phyloP scores from a whole-genome alignment of 2,329 filamentous ascomycete genomes.

The Triangularia verruculosa region DNA sequence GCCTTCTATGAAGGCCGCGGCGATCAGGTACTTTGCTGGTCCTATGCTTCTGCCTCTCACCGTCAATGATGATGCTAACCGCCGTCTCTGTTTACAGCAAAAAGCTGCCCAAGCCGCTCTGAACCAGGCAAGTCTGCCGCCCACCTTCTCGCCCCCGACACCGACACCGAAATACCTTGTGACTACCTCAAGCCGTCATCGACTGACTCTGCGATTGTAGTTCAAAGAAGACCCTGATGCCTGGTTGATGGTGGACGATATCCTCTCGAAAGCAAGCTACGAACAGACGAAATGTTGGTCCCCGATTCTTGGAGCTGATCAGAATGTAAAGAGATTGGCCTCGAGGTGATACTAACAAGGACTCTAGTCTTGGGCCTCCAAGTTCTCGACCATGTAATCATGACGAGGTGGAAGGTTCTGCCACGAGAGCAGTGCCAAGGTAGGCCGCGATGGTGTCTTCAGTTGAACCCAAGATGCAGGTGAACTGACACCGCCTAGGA shows the following conservation, averaged over 20 bases:
- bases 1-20: slow-evolving; percentile 97
- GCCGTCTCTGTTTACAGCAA: slow-evolving; percentile 62
- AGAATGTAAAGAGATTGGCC: background rate
- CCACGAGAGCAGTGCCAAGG: slow-evolving; percentile 95
- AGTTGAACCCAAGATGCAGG: background rate
- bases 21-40: slow-evolving; percentile 70
- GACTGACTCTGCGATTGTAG: slow-evolving; percentile 46
- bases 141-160: slow-evolving; percentile 16
- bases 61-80: slow-evolving; percentile 35
- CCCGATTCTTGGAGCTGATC: slow-evolving; percentile 2
- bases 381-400: slow-evolving; percentile 96
- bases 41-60: slow-evolving; percentile 12
- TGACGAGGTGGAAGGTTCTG: slow-evolving; percentile 98
- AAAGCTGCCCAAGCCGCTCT: slow-evolving; percentile 90
- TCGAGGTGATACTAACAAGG: slow-evolving; percentile 28
- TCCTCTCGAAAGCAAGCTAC: slow-evolving; percentile 88
- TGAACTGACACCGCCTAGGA: slow-evolving; percentile 49
- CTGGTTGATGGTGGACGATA: slow-evolving; percentile 96
- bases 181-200: background rate
- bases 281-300: slow-evolving; percentile 91
- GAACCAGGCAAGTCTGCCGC: slow-evolving; percentile 70
- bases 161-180: slow-evolving; percentile 5
- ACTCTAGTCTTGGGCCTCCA: slow-evolving; percentile 81
- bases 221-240: slow-evolving; percentile 99
- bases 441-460: slow-evolving; percentile 37